A percentile compares a stretch with the other conserved stretches of the same genome.
Conservation (phyloP, 208 protist genomes). For the Trypanosoma boissoni region DNA sequence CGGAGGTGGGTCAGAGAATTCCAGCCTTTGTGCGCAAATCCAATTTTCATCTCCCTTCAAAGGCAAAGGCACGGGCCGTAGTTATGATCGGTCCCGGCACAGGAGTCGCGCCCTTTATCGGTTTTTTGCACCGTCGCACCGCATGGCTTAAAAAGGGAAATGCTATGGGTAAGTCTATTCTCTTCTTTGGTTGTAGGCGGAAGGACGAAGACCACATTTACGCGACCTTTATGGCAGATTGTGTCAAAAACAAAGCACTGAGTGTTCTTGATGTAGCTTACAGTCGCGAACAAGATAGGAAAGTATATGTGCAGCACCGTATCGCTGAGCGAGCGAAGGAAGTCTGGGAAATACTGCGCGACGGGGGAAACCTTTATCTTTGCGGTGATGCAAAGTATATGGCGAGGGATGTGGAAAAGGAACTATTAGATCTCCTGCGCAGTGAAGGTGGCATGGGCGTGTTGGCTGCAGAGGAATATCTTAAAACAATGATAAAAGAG, state of each 20-base stretch:
- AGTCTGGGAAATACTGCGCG: slow-evolving; percentile 69
- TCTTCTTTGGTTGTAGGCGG: slow-evolving; percentile 91
- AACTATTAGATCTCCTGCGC: slow-evolving; percentile 50
- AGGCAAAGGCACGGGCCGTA: slow-evolving; percentile 71
- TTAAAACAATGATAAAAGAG: slow-evolving; percentile 51
- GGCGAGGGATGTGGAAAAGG: slow-evolving; percentile 86
- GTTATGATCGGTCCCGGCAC: slow-evolving; percentile 96
- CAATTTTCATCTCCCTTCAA: slow-evolving; percentile 89
- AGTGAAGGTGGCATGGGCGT: slow-evolving; percentile 42
- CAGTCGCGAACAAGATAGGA: slow-evolving; percentile 75
- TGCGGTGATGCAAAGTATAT: slow-evolving; percentile 92
- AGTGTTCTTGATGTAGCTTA: slow-evolving; percentile 73
- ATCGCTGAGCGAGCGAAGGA: slow-evolving; percentile 50
- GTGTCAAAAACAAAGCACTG: slow-evolving; percentile 62
- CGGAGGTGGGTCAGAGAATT: slow-evolving; percentile 60
- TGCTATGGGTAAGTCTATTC: slow-evolving; percentile 56
- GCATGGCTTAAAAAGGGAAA: slow-evolving; percentile 76
- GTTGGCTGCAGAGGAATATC: slow-evolving; percentile 43
- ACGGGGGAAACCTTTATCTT: slow-evolving; percentile 84
- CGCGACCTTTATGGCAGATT: slow-evolving; percentile 61
- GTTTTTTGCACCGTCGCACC: slow-evolving; percentile 91
- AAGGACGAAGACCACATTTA: slow-evolving; percentile 84
- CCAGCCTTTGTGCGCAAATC: slow-evolving; percentile 92
- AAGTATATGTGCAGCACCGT: slow-evolving; percentile 91
- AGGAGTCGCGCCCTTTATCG: slow-evolving; percentile 93